These are phyloP conservation scores for Zygoascus tannicola DNA, from an alignment of 805 yeast genomes.

Conservation along the genomic window DNA sequence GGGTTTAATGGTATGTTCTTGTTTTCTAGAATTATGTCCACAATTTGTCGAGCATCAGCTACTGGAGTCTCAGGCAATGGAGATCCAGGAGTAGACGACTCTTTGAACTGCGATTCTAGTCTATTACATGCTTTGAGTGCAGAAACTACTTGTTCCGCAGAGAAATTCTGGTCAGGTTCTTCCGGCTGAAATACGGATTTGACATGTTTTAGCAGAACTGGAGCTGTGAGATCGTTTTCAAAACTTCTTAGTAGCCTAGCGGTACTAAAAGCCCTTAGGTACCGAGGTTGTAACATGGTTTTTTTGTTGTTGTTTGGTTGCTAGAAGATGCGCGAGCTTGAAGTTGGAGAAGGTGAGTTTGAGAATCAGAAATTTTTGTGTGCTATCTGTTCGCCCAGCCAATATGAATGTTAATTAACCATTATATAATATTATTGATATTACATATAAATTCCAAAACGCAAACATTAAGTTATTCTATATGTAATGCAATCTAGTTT, in stretches of 20 bases:
- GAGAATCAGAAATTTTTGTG: no score
- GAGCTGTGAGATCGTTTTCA: neutral
- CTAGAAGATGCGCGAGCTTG: no score
- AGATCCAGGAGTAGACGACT: constrained; percentile 17
- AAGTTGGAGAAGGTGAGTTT: no score
- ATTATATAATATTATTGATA: no score
- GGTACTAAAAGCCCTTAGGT: neutral
- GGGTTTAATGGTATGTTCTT: constrained; percentile 11
- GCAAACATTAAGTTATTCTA: no score
- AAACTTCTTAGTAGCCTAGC: neutral
- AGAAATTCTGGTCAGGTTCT: neutral
- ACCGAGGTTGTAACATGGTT: no score
- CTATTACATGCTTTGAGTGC: constrained; percentile 22
- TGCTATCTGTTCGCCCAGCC: no score
- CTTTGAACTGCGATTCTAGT: constrained; percentile 16
- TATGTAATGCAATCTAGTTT: neutral
- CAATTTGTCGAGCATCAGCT: constrained; percentile 17
- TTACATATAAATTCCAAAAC: no score
- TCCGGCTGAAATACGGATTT: neutral
- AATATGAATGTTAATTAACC: no score
- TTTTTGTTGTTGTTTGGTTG: no score
- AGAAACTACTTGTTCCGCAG: constrained; percentile 2
- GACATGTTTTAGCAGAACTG: neutral
- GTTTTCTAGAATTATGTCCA: constrained; percentile 13
- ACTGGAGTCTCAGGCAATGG: constrained; percentile 16